These are phyloP conservation scores for Boletus fagicola DNA, from an alignment of 768 basidiomycete genomes.

Conservation along the genomic window DNA sequence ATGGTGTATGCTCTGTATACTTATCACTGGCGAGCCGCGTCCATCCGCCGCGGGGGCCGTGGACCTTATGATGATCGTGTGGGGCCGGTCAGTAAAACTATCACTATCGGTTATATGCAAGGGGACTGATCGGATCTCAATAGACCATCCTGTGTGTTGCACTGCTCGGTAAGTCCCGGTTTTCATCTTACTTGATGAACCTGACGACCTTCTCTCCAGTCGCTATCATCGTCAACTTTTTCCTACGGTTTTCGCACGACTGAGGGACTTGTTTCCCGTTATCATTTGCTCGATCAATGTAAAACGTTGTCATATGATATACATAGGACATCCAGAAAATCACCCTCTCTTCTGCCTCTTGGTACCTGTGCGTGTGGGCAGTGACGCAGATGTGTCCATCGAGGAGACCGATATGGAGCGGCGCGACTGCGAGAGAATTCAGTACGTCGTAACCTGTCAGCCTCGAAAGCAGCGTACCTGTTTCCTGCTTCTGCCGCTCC, in stretches of 20 bases:
- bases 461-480: constrained; percentile 37
- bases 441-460: neutral
- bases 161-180: constrained; percentile 57
- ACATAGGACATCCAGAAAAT: constrained; percentile 7
- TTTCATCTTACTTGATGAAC: neutral
- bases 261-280: constrained; percentile 8
- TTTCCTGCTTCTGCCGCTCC: constrained; percentile 57
- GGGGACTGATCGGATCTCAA: constrained; percentile 14
- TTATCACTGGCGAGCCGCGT: constrained; percentile 94
- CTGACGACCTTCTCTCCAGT: constrained; percentile 41
- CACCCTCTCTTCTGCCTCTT: constrained; percentile 60
- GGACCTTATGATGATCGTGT: constrained; percentile 97
- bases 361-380: constrained; percentile 47
- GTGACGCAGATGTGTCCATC: constrained; percentile 61
- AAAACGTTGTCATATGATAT: constrained; percentile 2
- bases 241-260: constrained; percentile 66
- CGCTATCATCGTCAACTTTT: constrained; percentile 82
- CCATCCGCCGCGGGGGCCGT: constrained; percentile 86
- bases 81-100: constrained; percentile 72
- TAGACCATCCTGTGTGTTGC: constrained; percentile 83
- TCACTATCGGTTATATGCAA: constrained; percentile 10
- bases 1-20: constrained; percentile 96
- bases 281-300: constrained; percentile 16
- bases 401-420: constrained; percentile 76
- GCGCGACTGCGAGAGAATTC: constrained; percentile 39